Base-by-base conservation (phyloP, 345 rosid species). In the Citrus mangshanensis region DNA sequence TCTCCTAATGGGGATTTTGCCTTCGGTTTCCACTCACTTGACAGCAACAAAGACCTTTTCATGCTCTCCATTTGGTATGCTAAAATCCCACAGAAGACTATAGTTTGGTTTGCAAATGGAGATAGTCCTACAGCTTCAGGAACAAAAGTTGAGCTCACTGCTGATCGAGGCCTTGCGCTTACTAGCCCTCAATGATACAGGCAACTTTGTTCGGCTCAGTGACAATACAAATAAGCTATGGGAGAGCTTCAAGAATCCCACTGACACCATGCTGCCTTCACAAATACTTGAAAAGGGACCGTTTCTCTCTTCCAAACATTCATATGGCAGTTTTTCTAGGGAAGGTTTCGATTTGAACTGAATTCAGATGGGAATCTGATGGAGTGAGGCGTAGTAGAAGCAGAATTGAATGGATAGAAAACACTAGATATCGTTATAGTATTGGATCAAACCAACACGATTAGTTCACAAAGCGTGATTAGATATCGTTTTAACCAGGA, bases 201-300 rank as follows among this genome's bases (percentile, higher is more conserved):
- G 87, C 21, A 79, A 77, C 32, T 79, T 82, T 22, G 64, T 67
- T 40, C 74, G 78, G 51, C 25, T 6, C 46, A 22, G 56, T 60
- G 60, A 42, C 22, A 28, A 75, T 68, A 54, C 76, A 10, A 66
- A 77, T 7, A 60, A 22, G 55, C 56, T 63, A 10, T 85, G 86
- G 88, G 75, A 73, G 68, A 85, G 83, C 72, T 85, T 85, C 67
- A 25, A 59, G 25, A 3, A 71, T 70, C 86, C 88, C 25, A 55
- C 81, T 1, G 88, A 82, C 65, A 85, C 88, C n/a, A 42, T 85
- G 67, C 61, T 85, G n/a, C 86, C 88, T 19, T 22, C 49, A 4
- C 85, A 85, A 76, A 59, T 0, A 0, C 1, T 82, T 27, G 22
- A 40, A 4, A 38, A 9, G 1, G 79, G 32, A 28, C 18, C 28